Conservation (phyloP, 345 rosid species). For the Lumnitzera littorea region DNA sequence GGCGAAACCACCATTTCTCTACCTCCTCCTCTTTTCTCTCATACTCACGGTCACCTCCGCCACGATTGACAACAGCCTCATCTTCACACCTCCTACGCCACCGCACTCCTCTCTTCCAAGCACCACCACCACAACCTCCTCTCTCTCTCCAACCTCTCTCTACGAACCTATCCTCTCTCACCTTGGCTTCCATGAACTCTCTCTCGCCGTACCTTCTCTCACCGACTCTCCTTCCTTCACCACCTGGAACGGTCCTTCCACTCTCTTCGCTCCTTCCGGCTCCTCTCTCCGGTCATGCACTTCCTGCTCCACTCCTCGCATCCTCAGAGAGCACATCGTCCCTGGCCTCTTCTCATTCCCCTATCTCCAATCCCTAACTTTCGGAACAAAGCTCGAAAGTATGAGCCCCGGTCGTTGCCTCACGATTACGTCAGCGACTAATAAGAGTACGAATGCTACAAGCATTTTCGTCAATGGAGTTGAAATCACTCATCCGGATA, state of each 20-base stretch:
- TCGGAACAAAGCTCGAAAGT: slow-evolving; percentile 53
- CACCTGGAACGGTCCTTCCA: slow-evolving; percentile 53
- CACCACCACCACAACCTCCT: slow-evolving; percentile 10
- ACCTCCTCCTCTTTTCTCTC: too few relatives aligned
- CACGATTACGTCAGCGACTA: slow-evolving; percentile 31
- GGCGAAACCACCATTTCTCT: too few relatives aligned
- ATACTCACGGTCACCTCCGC: too few relatives aligned
- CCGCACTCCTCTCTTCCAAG: slow-evolving; percentile 4
- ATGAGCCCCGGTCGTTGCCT: slow-evolving; percentile 57
- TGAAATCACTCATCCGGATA: slow-evolving; percentile 56
- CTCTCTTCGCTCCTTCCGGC: slow-evolving; percentile 58
- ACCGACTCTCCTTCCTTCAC: slow-evolving; percentile 23
- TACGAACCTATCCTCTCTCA: slow-evolving; percentile 50
- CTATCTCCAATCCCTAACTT: slow-evolving; percentile 49
- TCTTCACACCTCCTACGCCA: slow-evolving; percentile 1
- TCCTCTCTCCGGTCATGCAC: slow-evolving; percentile 40
- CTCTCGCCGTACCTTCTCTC: slow-evolving; percentile 45
- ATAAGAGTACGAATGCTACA: slow-evolving; percentile 16
- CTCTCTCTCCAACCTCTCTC: slow-evolving; percentile 13
- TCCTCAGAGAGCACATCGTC: slow-evolving; percentile 64
- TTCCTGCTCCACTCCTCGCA: slow-evolving; percentile 37
- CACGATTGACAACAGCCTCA: neutral
- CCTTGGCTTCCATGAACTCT: slow-evolving; percentile 57
- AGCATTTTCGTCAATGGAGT: slow-evolving; percentile 51
- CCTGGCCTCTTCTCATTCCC: slow-evolving; percentile 50